phyloP scores from a whole-genome alignment of 129 eudicot species.

The Tagetes patula region DNA sequence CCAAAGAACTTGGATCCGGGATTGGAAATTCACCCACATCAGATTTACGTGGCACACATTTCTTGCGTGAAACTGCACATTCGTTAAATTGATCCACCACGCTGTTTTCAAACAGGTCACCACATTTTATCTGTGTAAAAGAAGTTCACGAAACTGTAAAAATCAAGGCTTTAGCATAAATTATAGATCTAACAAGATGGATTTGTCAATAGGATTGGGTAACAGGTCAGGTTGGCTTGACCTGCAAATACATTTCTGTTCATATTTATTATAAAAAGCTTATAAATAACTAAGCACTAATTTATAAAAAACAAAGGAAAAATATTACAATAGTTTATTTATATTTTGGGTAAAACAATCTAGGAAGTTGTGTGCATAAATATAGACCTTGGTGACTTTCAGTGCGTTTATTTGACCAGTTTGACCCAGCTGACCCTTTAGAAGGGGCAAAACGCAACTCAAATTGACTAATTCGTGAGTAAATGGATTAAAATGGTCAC shows the following conservation, averaged over 20 bases:
- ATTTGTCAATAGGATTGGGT: background rate
- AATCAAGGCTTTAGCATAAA: background rate
- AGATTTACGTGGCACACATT: constrained; percentile 90
- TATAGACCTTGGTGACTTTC: background rate
- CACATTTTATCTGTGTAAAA: constrained; percentile 76
- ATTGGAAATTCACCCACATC: constrained; percentile 93
- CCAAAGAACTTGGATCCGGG: constrained; percentile 67
- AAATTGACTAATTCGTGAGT: background rate
- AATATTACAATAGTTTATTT: background rate
- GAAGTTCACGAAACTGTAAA: background rate
- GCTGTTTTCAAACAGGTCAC: constrained; percentile 88
- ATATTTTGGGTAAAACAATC: background rate
- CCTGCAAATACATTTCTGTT: background rate
- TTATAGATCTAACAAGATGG: background rate
- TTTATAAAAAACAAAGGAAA: background rate
- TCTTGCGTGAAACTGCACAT: constrained; percentile 92
- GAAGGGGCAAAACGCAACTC: background rate
- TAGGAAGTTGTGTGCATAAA: background rate
- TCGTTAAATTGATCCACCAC: constrained; percentile 92
- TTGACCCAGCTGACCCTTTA: background rate
- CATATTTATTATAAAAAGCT: background rate
- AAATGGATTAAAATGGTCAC: background rate
- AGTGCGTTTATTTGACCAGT: background rate
- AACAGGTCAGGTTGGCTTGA: background rate
- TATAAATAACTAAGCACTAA: background rate